Percentiles rank a stretch among this genome's conserved stretches.
phyloP scores from a whole-genome alignment of 192 early-diverging fungal genomes.

The Coemansia sp. region DNA sequence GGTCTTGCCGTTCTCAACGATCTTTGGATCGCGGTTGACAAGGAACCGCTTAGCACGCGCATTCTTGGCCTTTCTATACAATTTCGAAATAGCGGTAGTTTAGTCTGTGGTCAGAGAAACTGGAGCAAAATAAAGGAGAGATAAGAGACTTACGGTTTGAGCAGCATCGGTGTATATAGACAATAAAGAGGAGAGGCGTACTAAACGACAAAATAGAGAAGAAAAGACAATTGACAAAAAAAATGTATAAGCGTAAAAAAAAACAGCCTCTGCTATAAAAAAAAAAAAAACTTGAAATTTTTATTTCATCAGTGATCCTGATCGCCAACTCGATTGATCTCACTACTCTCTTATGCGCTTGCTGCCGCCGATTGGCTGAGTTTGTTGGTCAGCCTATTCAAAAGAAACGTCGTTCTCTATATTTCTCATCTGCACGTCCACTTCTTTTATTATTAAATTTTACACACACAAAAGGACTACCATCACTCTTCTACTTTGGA shows the following conservation, averaged over 20 bases:
- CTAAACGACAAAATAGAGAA: neutral
- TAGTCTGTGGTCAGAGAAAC: neutral
- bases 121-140: neutral
- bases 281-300: slow-evolving; percentile 1
- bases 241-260: neutral
- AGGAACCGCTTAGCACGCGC: slow-evolving; percentile 85
- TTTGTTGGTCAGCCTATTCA: neutral
- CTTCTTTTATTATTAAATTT: neutral
- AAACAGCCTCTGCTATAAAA: neutral
- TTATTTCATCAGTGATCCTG: slow-evolving; percentile 1
- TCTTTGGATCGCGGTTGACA: slow-evolving; percentile 87
- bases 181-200: neutral
- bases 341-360: neutral
- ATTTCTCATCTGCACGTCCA: slow-evolving; percentile 4
- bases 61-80: slow-evolving; percentile 79
- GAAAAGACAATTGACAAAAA: neutral
- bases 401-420: neutral
- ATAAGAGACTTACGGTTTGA: slow-evolving; percentile 9
- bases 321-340: neutral
- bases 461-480: neutral
- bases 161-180: neutral
- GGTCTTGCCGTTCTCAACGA: slow-evolving; percentile 89
- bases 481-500: neutral
- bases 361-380: slow-evolving; percentile 1
- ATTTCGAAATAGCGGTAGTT: neutral